phyloP scores from a whole-genome alignment of 1,139 yeast genomes.

The Komagataea norvegica region DNA sequence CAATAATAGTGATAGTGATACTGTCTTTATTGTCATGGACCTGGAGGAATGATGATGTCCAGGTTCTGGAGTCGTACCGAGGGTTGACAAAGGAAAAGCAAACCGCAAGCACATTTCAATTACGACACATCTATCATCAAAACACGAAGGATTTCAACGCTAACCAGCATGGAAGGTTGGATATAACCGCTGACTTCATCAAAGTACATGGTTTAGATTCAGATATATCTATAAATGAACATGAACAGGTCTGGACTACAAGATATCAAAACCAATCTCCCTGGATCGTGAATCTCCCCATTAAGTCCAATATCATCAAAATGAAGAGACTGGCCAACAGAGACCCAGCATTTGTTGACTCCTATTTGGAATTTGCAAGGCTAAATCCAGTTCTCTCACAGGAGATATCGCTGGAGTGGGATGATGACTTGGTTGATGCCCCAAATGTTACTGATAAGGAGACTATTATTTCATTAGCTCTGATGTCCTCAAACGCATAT shows the following conservation, averaged over 20 bases:
- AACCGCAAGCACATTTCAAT: slow-evolving; percentile 16
- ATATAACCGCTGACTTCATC: slow-evolving; percentile 40
- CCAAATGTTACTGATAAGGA: slow-evolving; percentile 75
- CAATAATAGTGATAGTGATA: neutral
- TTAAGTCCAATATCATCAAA: slow-evolving; percentile 18
- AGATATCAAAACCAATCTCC: slow-evolving; percentile 38
- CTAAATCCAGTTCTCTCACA: slow-evolving; percentile 39
- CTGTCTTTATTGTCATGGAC: no score
- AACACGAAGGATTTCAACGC: slow-evolving; percentile 39
- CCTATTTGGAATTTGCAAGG: slow-evolving; percentile 57
- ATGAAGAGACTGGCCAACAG: slow-evolving; percentile 53
- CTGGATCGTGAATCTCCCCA: slow-evolving; percentile 37
- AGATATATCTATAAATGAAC: slow-evolving; percentile 3
- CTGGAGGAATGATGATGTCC: no score
- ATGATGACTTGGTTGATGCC: slow-evolving; percentile 41
- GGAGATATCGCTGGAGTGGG: slow-evolving; percentile 50
- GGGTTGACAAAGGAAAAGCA: slow-evolving; percentile 1
- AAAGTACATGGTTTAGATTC: slow-evolving; percentile 22
- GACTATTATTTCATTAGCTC: slow-evolving; percentile 71
- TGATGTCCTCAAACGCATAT: slow-evolving; percentile 90
- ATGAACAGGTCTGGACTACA: slow-evolving; percentile 38
- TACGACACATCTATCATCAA: slow-evolving; percentile 47
- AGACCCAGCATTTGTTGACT: slow-evolving; percentile 59
- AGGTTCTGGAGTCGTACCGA: neutral
- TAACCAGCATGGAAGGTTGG: slow-evolving; percentile 40